Evolutionary conservation across 108 stramenopile genomes (phyloP).

Genomic region (Hondaea fermentalgiana): DNA sequence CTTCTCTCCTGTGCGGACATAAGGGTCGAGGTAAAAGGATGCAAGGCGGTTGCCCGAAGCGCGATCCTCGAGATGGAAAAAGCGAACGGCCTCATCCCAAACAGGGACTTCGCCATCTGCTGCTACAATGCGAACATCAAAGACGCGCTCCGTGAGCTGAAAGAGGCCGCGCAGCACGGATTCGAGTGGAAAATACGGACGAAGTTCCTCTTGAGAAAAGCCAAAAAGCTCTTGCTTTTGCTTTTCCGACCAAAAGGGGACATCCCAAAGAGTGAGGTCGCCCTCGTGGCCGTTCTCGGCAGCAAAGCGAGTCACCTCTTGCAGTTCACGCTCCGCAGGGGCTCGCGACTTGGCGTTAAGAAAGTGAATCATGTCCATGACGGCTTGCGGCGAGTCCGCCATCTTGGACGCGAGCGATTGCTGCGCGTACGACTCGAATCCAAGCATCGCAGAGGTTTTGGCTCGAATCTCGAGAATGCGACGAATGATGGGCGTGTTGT

Average conservation of each 20-base stretch:
- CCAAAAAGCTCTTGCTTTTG: conserved; percentile 87
- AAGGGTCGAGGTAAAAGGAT: conserved; percentile 91
- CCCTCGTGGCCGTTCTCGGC: conserved; percentile 62
- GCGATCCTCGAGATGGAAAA: conserved; percentile 82
- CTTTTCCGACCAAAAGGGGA: conserved; percentile 82
- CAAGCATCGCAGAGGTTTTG: conserved; percentile 72
- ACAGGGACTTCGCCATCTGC: conserved; percentile 31
- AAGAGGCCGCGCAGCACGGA: conserved; percentile 87
- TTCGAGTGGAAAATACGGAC: conserved; percentile 90
- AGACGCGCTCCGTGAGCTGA: conserved; percentile 31
- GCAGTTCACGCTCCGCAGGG: conserved; percentile 77
- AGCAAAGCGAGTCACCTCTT: conserved; percentile 70
- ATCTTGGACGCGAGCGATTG: conserved; percentile 76
- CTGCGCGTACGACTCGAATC: conserved; percentile 80
- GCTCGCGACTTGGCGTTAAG: conserved; percentile 82
- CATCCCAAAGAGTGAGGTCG: conserved; percentile 75
- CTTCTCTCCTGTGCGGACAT: conserved; percentile 89
- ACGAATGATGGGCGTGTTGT: conserved; percentile 81
- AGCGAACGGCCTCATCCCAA: conserved; percentile 88
- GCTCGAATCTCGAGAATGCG: conserved; percentile 71
- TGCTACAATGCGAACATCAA: conserved; percentile 31
- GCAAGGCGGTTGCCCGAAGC: conserved; percentile 74
- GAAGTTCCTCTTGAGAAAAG: conserved; percentile 85
- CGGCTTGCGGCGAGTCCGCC: conserved; percentile 75
- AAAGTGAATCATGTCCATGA: conserved; percentile 71